A percentile compares a stretch with the other conserved stretches of the same genome.
Evolutionary conservation across 179 eudicot genomes (phyloP).

Genomic region (Beta corolliflora): DNA sequence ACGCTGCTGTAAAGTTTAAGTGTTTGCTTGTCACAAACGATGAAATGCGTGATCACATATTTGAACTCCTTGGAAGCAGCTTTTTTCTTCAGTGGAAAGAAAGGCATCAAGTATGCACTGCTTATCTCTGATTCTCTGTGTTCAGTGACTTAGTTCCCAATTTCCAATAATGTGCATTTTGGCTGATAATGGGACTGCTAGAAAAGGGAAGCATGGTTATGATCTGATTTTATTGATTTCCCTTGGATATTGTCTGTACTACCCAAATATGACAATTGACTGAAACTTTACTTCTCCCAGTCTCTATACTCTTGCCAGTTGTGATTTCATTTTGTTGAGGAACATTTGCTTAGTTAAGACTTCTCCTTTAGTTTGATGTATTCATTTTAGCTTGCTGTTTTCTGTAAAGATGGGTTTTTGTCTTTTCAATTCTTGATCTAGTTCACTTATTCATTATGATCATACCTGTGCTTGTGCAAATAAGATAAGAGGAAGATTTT

Average conservation of each 20-base stretch:
- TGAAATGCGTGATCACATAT: constrained; percentile 96
- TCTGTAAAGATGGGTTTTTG: neutral
- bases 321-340: neutral
- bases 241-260: neutral
- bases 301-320: neutral
- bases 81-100: constrained; percentile 95
- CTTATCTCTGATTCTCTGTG: neutral
- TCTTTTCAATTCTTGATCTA: too few species aligned
- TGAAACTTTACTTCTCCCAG: neutral
- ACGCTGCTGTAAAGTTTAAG: constrained; percentile 82
- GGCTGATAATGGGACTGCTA: constrained; percentile 1
- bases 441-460: too few species aligned
- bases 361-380: neutral
- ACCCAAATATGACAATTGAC: neutral
- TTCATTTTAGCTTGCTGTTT: neutral
- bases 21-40: constrained; percentile 92
- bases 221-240: neutral
- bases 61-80: constrained; percentile 88
- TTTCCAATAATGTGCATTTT: neutral
- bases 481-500: too few species aligned
- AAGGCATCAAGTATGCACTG: constrained; percentile 75
- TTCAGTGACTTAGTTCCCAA: neutral
- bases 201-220: neutral
- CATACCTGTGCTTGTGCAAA: too few species aligned
- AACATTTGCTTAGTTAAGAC: neutral